Percentiles rank a stretch among this genome's conserved stretches.
phyloP scores from a whole-genome alignment of 2,329 filamentous ascomycete genomes.

The Hysterium pulicare region DNA sequence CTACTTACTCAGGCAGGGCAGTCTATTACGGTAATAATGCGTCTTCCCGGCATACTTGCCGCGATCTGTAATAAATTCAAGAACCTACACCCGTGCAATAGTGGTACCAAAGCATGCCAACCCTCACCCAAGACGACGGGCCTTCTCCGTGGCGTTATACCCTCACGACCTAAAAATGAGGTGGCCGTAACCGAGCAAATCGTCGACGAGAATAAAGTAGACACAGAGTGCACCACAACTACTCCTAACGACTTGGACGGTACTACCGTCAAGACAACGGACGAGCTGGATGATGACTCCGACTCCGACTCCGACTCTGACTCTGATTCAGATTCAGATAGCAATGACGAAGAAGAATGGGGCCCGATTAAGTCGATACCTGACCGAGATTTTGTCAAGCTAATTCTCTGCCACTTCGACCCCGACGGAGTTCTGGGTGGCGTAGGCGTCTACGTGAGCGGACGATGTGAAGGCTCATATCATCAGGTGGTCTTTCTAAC shows the following conservation, averaged over 20 bases:
- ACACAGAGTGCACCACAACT: neutral
- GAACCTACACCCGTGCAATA: too few relatives aligned
- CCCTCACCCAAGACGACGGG: too few relatives aligned
- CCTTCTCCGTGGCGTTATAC: too few relatives aligned
- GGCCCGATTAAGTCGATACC: neutral
- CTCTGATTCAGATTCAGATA: neutral
- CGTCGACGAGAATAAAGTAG: neutral
- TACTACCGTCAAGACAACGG: neutral
- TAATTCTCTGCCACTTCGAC: constrained; percentile 3
- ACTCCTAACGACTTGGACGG: neutral
- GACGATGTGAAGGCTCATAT: constrained; percentile 1
- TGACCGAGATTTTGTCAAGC: neutral
- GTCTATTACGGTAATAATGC: too few relatives aligned
- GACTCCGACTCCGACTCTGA: neutral
- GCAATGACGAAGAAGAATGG: neutral
- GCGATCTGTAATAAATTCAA: too few relatives aligned
- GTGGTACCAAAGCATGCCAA: too few relatives aligned
- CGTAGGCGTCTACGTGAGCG: constrained; percentile 1
- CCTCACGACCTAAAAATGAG: too few relatives aligned
- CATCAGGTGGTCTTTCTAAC: constrained; percentile 3
- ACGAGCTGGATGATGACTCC: neutral
- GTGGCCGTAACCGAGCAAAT: neutral
- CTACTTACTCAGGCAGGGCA: too few relatives aligned
- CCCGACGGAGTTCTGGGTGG: neutral
- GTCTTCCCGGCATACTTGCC: too few relatives aligned